Base-by-base conservation (phyloP, 495 filamentous ascomycete species). In the Penicillium arizonense region DNA sequence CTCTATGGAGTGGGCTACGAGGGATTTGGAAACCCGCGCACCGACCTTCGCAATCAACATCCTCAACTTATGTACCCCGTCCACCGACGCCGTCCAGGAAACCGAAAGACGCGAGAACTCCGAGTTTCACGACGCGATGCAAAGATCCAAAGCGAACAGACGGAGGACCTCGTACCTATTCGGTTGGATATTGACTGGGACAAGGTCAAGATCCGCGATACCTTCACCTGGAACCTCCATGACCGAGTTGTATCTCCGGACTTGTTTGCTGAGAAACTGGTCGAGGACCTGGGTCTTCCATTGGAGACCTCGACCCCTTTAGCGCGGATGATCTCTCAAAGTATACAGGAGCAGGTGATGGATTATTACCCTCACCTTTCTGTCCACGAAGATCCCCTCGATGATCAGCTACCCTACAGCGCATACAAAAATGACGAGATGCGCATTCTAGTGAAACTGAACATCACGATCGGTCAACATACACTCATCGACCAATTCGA, bases 401-500 rank as follows among this genome's bases (percentile, higher is more conserved):
- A 97, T 65, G 88, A 91, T 2, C 87, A 90, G 59, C 77, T 94
- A 10, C 93, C 94, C 2, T 98, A 97, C 66, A 83, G 80, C 36
- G 92, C 94, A 4, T 96, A 96, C 75, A 96, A 97, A 68, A 94
- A 98, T 60, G 95, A 98, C 60, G 94, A 98, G 72, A 96, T 98
- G 93, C 86, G 94, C 49, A 91, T 98, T 28, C 72, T 91, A 16
- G 83, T 98, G 59, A 97, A 96, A 69, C 77, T 98, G 36, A 96
- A 98, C 65, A 97, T 98, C 63, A 97, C 94, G 21, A 97, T 98
- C 67, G 95, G 94, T 2, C 87, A 89, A 54, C 89, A 96, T 66
- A 97, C 92, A 1, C 77, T 98, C 23, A 85, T 96, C 20, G 94
- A 98, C 61, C 95, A 98, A 65, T 97, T 98, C 46, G 94, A 98